Conservation (phyloP, 352 stramenopile genomes). For the Pythium aphanidermatum region DNA sequence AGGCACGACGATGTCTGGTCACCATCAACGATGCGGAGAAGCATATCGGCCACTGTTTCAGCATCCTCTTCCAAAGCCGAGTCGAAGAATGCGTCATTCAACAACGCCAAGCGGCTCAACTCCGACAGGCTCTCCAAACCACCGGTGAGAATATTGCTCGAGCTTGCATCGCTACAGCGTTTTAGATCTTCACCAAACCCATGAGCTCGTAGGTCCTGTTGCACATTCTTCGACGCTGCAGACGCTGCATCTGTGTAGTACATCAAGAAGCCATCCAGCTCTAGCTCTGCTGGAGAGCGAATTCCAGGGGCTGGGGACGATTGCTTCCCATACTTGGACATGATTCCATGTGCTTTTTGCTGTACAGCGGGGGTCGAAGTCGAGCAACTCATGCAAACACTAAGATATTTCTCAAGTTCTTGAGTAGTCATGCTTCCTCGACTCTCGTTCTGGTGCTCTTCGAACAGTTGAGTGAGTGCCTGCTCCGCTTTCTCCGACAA, state of each 20-base stretch:
- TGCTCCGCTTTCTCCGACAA: slow-evolving; percentile 68
- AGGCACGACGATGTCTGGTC: slow-evolving; percentile 49
- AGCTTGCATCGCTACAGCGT: slow-evolving; percentile 16
- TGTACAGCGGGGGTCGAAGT: slow-evolving; percentile 39
- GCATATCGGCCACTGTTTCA: slow-evolving; percentile 68
- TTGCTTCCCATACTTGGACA: slow-evolving; percentile 68
- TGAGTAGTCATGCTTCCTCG: slow-evolving; percentile 34
- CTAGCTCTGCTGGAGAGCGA: slow-evolving; percentile 28
- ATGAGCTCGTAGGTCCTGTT: slow-evolving; percentile 73
- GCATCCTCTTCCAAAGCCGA: slow-evolving; percentile 83
- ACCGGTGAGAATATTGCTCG: slow-evolving; percentile 25
- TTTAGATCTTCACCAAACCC: slow-evolving; percentile 81
- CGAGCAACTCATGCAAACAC: slow-evolving; percentile 56
- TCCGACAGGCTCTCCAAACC: slow-evolving; percentile 43
- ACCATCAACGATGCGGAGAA: slow-evolving; percentile 65
- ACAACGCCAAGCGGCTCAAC: slow-evolving; percentile 54
- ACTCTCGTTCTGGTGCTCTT: slow-evolving; percentile 46
- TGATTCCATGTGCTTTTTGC: slow-evolving; percentile 57
- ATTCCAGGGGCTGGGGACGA: slow-evolving; percentile 1
- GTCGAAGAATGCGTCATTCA: slow-evolving; percentile 82
- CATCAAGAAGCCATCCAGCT: slow-evolving; percentile 70
- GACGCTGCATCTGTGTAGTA: slow-evolving; percentile 79
- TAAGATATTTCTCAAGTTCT: slow-evolving; percentile 65
- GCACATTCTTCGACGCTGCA: slow-evolving; percentile 70
- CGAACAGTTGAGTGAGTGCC: slow-evolving; percentile 71